Conservation (phyloP, 257 asterid species). For the Primulina eburnea region DNA sequence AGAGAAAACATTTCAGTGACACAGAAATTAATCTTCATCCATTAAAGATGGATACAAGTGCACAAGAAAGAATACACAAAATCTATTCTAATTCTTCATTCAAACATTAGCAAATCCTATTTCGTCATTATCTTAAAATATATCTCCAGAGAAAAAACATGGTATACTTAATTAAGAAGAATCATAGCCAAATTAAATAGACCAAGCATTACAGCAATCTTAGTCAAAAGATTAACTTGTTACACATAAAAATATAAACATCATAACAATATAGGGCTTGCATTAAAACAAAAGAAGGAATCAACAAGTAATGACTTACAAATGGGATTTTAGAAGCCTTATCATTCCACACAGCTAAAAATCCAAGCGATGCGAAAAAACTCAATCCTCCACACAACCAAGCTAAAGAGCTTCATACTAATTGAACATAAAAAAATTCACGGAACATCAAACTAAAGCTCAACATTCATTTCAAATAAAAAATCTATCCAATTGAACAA, state of each 20-base stretch:
- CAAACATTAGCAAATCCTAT: neutral
- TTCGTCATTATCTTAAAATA: neutral
- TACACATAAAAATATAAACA: too few species aligned
- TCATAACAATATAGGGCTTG: too few species aligned
- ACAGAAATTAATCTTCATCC: neutral
- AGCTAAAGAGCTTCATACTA: constrained; percentile 93
- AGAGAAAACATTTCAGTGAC: neutral
- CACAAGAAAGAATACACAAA: neutral
- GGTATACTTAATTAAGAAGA: too few species aligned
- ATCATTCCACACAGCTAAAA: constrained; percentile 82
- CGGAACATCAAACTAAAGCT: constrained; percentile 8
- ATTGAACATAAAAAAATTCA: constrained; percentile 17
- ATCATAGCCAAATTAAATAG: too few species aligned
- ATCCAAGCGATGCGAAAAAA: constrained; percentile 67
- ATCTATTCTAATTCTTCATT: neutral
- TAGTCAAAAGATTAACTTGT: too few species aligned
- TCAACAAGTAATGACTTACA: constrained; percentile 49
- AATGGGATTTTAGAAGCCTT: constrained; percentile 85
- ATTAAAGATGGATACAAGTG: constrained; percentile 4
- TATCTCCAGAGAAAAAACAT: too few species aligned
- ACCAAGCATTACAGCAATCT: too few species aligned
- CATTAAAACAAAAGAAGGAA: neutral
- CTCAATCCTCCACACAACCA: constrained; percentile 86
- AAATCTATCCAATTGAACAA: neutral
- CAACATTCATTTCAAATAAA: neutral